These are phyloP conservation scores for Mitragyna speciosa DNA, from an alignment of 257 asterid genomes.

Conservation along the genomic window DNA sequence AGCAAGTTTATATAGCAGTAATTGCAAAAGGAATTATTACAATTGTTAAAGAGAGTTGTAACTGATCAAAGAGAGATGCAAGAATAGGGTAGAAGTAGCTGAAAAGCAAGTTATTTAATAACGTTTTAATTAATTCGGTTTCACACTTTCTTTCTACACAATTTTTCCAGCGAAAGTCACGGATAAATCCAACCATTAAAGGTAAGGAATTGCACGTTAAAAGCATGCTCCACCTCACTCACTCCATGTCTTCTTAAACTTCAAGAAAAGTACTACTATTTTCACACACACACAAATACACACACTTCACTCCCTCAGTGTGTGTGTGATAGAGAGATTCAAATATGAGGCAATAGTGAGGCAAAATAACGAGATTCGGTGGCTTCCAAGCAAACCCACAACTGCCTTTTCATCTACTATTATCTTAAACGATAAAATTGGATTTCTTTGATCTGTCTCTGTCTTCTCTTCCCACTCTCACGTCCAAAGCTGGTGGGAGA, in stretches of 20 bases:
- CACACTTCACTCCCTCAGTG: background rate
- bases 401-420: conserved; percentile 39
- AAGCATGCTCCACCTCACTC: conserved; percentile 57
- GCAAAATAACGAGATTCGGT: conserved; percentile 50
- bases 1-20: background rate
- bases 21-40: background rate
- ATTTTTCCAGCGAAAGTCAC: conserved; percentile 49
- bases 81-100: conserved; percentile 15
- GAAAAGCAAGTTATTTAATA: conserved; percentile 29
- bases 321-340: conserved; percentile 1
- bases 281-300: background rate
- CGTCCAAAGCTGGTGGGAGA: conserved; percentile 9
- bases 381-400: conserved; percentile 68
- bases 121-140: conserved; percentile 22
- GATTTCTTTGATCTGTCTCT: background rate
- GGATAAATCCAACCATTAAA: conserved; percentile 43
- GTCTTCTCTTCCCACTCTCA: background rate
- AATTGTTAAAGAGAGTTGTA: background rate
- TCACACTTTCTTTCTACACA: conserved; percentile 9
- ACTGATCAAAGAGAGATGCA: background rate
- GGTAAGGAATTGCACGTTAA: conserved; percentile 57
- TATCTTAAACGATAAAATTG: conserved; percentile 3
- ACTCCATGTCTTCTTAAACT: conserved; percentile 50
- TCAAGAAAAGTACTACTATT: conserved; percentile 44
- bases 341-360: conserved; percentile 14